Evolutionary conservation across 1,284 basidiomycete genomes (phyloP), one percentile per base, ranked within the genome.

Genomic region (Coniferiporia sulphurascens): DNA sequence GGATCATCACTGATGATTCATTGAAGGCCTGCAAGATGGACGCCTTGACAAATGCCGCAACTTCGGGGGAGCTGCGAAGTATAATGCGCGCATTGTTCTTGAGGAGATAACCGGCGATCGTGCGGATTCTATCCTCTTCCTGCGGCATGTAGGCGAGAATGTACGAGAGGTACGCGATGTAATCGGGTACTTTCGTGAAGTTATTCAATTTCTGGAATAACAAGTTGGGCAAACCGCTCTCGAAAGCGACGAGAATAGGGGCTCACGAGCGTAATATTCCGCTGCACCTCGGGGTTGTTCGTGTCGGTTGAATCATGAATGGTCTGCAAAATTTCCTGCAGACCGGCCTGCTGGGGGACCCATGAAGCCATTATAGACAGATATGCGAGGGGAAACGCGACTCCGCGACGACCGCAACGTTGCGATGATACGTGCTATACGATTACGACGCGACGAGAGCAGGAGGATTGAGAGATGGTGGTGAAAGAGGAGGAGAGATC

Each of bases 131-230:
- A 67, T 93, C 90, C 66, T 95, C 89, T 74, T 98, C 94, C 63
- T 85, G 79, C 1, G 86, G 80, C 78, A 93, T 74, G 50, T 83
- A 81, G 53, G 91, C 87, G 63, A 97, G 84, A 75, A 98, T 94
- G 73, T 96, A 93, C 48, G 91, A 91, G 62, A 99, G 86, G 82
- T 99, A 99, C 65, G 91, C 95, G 64, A 96, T 90, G 74, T 98
- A 99, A 74, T 96, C 93, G 56, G 94, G 91, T 61, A 89, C 86
- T 69, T 85, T 85, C 72, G 91, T 91, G 74, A 95, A 95, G 66
- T 81, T 84, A 71, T 93, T 92, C 62, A 96, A 82, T 83, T 93
- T 94, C 93, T 95, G 63, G 36, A 56, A 53, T 62, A 48, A 41
- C 56, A 63, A 63, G 62, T 66, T 62, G 21, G 44, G 56, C 15